Base-by-base conservation (phyloP, 2,329 filamentous ascomycete species). In the Fusarium lateritium region DNA sequence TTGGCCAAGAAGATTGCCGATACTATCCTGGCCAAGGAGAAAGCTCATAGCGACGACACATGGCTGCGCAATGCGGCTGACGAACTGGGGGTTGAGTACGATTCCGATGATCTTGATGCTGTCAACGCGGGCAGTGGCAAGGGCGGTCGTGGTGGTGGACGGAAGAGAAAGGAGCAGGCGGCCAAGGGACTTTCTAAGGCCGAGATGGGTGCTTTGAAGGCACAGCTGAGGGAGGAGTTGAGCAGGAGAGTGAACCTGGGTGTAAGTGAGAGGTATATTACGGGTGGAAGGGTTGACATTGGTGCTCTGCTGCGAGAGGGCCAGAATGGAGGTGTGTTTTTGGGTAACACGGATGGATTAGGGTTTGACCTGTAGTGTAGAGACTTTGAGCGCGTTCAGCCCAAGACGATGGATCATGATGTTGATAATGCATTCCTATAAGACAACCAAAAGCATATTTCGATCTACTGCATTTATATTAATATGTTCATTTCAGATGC, bases 61-160 rank as follows among this genome's bases (percentile, higher is more conserved):
- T 96, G 94, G 89, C 83, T 98, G 73, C 89, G 89, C 43, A 88
- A 88, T 47, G 94, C 94, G 0, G 96, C 96, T 0, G 94, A 98
- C 60, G 95, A 98, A 69, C 85, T 99, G 0, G 96, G 96, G 1
- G 93, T 98, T 0, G 95, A 98, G 53, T 97, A 97, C 76, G 94
- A 98, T 76, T 92, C 89, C 63, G 94, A 97, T 36, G 94, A 97
- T 45, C 91, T 97, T 65, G 92, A 92, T 69, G 94, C 96, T 34
- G 92, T 94, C 42, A 91, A 94, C 60, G 91, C 85, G 39, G 85
- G 84, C 9, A 88, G 89, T 8, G 85, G 83, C 55, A 85, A 86
- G 74, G 87, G 87, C 49, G 91, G 92, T 0, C 85, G 93, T 36
- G 94, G 94, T 9, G 89, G 88, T 39, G 91, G 92, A 2, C 83